Conservation (phyloP, 768 basidiomycete species). For the Hydnomerulius pinastri region DNA sequence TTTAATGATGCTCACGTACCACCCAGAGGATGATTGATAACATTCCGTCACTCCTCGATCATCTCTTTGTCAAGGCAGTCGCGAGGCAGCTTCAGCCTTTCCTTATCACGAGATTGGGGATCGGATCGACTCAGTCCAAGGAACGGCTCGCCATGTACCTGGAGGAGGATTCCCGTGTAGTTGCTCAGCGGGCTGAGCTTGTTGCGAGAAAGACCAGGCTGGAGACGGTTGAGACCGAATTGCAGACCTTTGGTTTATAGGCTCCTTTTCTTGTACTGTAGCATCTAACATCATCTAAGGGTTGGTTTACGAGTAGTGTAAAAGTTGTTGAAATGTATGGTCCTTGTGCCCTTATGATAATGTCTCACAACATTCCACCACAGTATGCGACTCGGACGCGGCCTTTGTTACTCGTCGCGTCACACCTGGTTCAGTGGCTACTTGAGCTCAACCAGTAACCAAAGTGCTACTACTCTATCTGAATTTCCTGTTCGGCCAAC, state of each 20-base stretch:
- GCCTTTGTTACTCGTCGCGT: too few species aligned
- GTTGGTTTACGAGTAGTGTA: too few species aligned
- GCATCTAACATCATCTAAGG: too few species aligned
- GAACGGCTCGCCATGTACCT: constrained; percentile 38
- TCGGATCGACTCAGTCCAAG: constrained; percentile 36
- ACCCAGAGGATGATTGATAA: constrained; percentile 41
- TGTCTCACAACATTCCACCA: too few species aligned
- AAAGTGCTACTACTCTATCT: too few species aligned
- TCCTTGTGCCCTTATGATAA: too few species aligned
- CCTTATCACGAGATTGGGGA: constrained; percentile 35
- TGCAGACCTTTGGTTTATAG: constrained; percentile 30
- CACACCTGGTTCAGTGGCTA: too few species aligned
- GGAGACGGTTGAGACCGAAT: constrained; percentile 36
- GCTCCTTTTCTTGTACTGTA: too few species aligned
- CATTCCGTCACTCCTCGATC: constrained; percentile 36
- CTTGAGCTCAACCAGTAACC: too few species aligned
- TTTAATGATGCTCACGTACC: neutral
- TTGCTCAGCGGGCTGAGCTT: constrained; percentile 37
- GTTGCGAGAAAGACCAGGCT: constrained; percentile 34
- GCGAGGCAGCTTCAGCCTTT: constrained; percentile 32
- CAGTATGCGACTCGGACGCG: too few species aligned
- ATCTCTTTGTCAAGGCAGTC: constrained; percentile 35
- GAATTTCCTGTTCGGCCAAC: too few species aligned
- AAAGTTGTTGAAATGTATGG: too few species aligned
- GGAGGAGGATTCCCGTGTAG: constrained; percentile 39